Evolutionary conservation across 495 filamentous ascomycete genomes (phyloP).

Genomic region (Aspergillus sparsus): DNA sequence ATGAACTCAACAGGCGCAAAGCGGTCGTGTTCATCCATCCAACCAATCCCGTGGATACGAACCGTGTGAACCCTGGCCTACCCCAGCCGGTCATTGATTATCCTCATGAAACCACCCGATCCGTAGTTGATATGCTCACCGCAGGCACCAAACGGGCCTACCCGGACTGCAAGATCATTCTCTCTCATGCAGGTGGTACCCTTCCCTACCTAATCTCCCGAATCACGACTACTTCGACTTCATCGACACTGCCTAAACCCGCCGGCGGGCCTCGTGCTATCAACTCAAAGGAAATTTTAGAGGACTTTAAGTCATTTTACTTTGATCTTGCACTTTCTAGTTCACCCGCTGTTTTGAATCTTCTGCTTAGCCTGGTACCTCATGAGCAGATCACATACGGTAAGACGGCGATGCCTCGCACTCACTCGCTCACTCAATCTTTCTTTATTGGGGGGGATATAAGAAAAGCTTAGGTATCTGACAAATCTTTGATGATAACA

Average conservation of each 20-base stretch:
- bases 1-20: constrained; percentile 40
- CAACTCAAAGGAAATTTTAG: constrained; percentile 29
- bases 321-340: constrained; percentile 38
- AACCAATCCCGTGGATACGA: constrained; percentile 44
- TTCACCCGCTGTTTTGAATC: constrained; percentile 41
- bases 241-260: neutral
- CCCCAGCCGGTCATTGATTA: constrained; percentile 54
- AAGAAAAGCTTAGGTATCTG: too few species aligned
- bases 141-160: constrained; percentile 28
- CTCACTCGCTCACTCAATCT: constrained; percentile 8
- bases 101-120: constrained; percentile 54
- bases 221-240: constrained; percentile 27
- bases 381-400: constrained; percentile 54
- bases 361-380: constrained; percentile 40
- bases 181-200: constrained; percentile 55
- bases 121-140: constrained; percentile 53
- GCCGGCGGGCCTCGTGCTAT: too few species aligned
- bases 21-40: constrained; percentile 57
- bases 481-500: too few species aligned
- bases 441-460: too few species aligned
- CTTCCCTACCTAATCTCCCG: constrained; percentile 47
- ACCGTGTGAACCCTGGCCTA: constrained; percentile 35
- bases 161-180: constrained; percentile 50
- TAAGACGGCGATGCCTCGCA: too few species aligned
- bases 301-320: constrained; percentile 43